phyloP scores from a whole-genome alignment of 192 early-diverging fungal species.

The Rhizophagus prolifer region DNA sequence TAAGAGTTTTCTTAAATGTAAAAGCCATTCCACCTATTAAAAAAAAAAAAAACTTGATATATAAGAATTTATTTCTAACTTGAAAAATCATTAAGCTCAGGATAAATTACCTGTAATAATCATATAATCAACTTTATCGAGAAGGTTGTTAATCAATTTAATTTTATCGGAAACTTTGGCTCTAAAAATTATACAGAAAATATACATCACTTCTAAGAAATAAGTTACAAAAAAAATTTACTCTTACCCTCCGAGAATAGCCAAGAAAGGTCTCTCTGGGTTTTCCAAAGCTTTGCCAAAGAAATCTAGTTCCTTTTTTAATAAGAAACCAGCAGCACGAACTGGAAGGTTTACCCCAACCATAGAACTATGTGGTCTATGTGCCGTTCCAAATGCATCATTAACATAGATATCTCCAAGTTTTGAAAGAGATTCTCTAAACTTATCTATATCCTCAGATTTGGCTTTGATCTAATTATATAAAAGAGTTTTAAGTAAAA shows the following conservation, averaged over 20 bases:
- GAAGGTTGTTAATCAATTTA: constrained; percentile 93
- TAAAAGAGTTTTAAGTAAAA: background rate
- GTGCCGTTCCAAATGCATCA: constrained; percentile 99
- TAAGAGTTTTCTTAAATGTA: constrained; percentile 93
- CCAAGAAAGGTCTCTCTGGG: constrained; percentile 91
- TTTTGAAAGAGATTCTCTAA: constrained; percentile 89
- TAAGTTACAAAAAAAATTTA: background rate
- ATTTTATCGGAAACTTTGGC: constrained; percentile 99
- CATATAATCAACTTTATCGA: constrained; percentile 91
- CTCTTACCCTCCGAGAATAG: constrained; percentile 88
- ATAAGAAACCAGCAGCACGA: constrained; percentile 93
- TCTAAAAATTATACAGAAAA: constrained; percentile 31
- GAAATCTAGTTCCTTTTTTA: constrained; percentile 99
- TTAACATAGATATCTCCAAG: constrained; percentile 97
- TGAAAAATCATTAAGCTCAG: background rate
- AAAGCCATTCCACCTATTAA: constrained; percentile 95
- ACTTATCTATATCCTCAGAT: constrained; percentile 74
- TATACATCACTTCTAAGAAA: constrained; percentile 2
- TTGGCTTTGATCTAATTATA: constrained; percentile 77
- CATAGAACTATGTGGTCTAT: constrained; percentile 97
- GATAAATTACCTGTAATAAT: constrained; percentile 50
- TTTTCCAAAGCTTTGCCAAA: constrained; percentile 95
- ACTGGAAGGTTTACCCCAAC: constrained; percentile 91
- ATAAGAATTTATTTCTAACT: background rate
- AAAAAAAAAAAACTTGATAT: background rate